A percentile compares a stretch with the other conserved stretches of the same genome.
Conservation (phyloP, 2,329 filamentous ascomycete species). For the Nemania diffusa region DNA sequence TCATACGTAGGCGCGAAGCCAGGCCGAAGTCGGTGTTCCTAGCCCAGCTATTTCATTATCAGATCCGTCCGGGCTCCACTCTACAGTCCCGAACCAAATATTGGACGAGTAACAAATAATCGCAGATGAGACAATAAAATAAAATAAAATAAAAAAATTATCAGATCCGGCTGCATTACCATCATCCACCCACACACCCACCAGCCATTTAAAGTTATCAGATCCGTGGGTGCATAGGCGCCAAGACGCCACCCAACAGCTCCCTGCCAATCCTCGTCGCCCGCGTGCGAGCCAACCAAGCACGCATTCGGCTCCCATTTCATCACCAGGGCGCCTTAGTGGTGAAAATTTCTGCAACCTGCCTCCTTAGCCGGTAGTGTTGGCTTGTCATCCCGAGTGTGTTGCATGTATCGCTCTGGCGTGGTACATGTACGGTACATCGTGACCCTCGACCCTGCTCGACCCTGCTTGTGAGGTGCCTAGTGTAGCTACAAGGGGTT, state of each 20-base stretch:
- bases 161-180: constrained; percentile 42
- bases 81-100: constrained; percentile 11
- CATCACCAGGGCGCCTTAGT: constrained; percentile 39
- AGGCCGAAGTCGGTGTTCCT: constrained; percentile 42
- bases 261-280: constrained; percentile 20
- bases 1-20: neutral
- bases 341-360: constrained; percentile 40
- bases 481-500: neutral
- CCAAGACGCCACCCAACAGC: constrained; percentile 41
- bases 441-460: constrained; percentile 6
- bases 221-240: constrained; percentile 49
- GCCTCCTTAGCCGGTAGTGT: neutral
- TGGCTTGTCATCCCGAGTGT: constrained; percentile 7
- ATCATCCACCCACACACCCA: constrained; percentile 32
- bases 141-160: constrained; percentile 36
- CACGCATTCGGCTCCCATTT: constrained; percentile 29
- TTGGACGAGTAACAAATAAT: neutral
- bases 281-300: neutral
- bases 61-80: constrained; percentile 40
- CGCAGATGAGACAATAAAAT: neutral
- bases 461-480: neutral
- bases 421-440: constrained; percentile 27
- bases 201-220: constrained; percentile 52
- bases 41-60: constrained; percentile 36
- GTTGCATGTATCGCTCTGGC: constrained; percentile 9